Evolutionary conservation across 2,329 filamentous ascomycete genomes (phyloP).

Genomic region (Cladosporium sp.): DNA sequence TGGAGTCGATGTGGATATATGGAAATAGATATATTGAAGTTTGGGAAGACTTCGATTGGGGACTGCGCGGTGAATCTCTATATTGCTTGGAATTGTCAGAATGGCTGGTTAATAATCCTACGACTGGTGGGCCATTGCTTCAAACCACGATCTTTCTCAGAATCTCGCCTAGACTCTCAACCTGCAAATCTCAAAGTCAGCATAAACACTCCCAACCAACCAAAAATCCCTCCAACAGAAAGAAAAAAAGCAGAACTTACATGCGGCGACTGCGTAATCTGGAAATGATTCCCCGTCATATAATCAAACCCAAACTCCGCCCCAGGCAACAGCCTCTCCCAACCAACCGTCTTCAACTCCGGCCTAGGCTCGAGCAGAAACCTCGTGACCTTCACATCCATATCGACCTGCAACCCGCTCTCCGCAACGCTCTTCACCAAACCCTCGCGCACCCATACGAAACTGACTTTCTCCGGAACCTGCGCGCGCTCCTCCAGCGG

Average conservation of each 20-base stretch:
- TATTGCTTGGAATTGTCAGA: not conserved
- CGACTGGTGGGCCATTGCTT: not conserved
- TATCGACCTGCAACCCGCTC: conserved; percentile 27
- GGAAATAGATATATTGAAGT: too few species aligned
- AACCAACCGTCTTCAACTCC: conserved; percentile 26
- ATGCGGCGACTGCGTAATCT: conserved; percentile 29
- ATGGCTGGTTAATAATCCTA: not conserved
- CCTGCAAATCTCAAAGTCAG: too few species aligned
- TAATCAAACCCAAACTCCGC: conserved; percentile 25
- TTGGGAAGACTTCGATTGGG: too few species aligned
- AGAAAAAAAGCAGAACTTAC: too few species aligned
- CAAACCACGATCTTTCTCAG: conserved; percentile 3
- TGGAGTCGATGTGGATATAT: not conserved
- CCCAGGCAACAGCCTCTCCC: conserved; percentile 28
- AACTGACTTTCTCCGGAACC: conserved; percentile 26
- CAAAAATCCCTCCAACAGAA: conserved; percentile 10
- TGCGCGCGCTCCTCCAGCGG: conserved; percentile 18
- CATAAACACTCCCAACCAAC: too few species aligned
- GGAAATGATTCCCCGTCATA: conserved; percentile 32
- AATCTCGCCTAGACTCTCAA: conserved; percentile 18
- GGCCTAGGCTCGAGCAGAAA: conserved; percentile 29
- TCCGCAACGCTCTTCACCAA: conserved; percentile 26
- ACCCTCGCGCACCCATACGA: conserved; percentile 30
- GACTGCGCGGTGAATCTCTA: too few species aligned
- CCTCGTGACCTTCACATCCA: conserved; percentile 28